Percentiles rank a stretch among this genome's conserved stretches.
Conservation (phyloP, 2,329 filamentous ascomycete species). For the Tolypocladium nubicola region DNA sequence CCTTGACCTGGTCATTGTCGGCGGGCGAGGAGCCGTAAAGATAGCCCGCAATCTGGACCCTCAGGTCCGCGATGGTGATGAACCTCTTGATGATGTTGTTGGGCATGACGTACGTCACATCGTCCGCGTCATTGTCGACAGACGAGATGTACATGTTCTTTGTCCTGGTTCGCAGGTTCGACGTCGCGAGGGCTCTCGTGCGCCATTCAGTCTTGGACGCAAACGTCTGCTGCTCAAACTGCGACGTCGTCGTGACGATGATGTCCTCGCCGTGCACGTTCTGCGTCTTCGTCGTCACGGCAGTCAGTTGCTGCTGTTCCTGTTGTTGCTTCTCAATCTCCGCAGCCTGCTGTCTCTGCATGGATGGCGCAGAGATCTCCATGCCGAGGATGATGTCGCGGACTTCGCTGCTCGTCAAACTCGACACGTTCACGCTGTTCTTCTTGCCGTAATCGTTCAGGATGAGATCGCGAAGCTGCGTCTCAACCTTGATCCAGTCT, state of each 20-base stretch:
- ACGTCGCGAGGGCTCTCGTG: conserved; percentile 90
- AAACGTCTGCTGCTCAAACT: conserved; percentile 96
- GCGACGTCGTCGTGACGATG: conserved; percentile 93
- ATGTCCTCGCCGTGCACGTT: conserved; percentile 97
- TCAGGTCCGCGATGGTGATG: conserved; percentile 92
- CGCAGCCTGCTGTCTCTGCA: conserved; percentile 96
- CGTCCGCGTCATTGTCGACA: conserved; percentile 82
- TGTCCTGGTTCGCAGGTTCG: conserved; percentile 82
- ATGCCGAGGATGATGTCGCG: conserved; percentile 98
- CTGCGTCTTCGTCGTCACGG: conserved; percentile 95
- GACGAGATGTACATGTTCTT: conserved; percentile 99
- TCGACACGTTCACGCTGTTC: conserved; percentile 98
- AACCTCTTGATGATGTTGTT: conserved; percentile 98
- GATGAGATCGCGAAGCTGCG: conserved; percentile 87
- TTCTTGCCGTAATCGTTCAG: conserved; percentile 99
- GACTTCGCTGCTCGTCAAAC: conserved; percentile 91
- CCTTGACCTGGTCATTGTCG: conserved; percentile 95
- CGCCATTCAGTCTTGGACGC: conserved; percentile 99
- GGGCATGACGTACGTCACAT: conserved; percentile 95
- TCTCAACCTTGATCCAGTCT: conserved; percentile 99
- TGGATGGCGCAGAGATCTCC: conserved; percentile 96
- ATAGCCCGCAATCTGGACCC: conserved; percentile 93
- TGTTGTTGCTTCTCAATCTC: conserved; percentile 99
- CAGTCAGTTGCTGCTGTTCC: conserved; percentile 91
- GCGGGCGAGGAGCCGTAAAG: conserved; percentile 86